phyloP scores from a whole-genome alignment of 305 asterid species.

The Fraxinus xanthoxyloides region DNA sequence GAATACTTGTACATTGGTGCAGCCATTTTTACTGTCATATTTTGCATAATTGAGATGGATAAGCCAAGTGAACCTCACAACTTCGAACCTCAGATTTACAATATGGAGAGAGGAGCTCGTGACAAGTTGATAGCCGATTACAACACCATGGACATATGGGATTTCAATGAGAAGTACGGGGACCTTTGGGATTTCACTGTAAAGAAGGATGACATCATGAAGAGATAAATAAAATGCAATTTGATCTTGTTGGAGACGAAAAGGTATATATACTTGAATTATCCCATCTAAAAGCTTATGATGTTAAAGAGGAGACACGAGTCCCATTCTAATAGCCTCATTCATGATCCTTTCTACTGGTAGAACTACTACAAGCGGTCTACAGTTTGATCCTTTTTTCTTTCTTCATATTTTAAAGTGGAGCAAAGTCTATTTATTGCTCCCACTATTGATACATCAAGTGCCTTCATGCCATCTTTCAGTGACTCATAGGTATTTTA shows the following conservation, averaged over 20 bases:
- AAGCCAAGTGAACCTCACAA: slow-evolving; percentile 89
- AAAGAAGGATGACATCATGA: slow-evolving; percentile 53
- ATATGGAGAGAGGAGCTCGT: slow-evolving; percentile 85
- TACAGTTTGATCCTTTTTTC: not conserved
- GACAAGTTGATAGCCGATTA: slow-evolving; percentile 82
- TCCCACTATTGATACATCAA: not conserved
- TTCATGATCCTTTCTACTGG: not conserved
- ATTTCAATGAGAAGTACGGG: slow-evolving; percentile 83
- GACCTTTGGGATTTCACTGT: slow-evolving; percentile 89
- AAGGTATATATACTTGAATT: not conserved
- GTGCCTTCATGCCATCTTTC: not conserved
- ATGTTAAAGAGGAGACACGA: not conserved
- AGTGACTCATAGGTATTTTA: not conserved
- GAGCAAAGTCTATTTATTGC: not conserved
- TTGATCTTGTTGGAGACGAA: not conserved
- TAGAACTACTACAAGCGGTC: not conserved
- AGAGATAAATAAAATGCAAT: slow-evolving; percentile 37
- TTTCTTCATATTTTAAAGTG: not conserved
- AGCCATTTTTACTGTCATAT: slow-evolving; percentile 59
- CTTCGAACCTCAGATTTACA: slow-evolving; percentile 88
- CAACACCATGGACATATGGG: slow-evolving; percentile 91
- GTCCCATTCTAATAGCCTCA: not conserved
- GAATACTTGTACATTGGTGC: slow-evolving; percentile 85
- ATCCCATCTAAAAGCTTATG: not conserved
- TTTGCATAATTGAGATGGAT: slow-evolving; percentile 77